phyloP scores from a whole-genome alignment of 2,329 filamentous ascomycete genomes.

The Didymella glomerata region DNA sequence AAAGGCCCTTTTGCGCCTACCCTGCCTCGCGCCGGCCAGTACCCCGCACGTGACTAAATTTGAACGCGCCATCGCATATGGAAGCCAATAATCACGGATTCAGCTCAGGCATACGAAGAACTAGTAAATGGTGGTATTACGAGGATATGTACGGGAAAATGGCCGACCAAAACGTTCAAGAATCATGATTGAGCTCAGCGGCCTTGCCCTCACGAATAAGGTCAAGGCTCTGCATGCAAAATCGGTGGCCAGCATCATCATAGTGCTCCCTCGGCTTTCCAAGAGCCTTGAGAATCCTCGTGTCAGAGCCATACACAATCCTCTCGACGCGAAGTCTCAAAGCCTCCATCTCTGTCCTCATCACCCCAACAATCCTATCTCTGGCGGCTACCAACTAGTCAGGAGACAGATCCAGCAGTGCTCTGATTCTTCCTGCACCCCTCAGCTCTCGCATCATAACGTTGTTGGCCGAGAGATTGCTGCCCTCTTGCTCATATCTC shows the following conservation, averaged over 20 bases:
- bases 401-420: neutral
- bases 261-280: neutral
- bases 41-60: neutral
- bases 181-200: neutral
- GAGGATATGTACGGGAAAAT: neutral
- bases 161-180: neutral
- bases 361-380: neutral
- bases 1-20: neutral
- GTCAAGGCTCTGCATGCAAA: neutral
- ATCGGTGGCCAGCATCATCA: neutral
- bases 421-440: neutral
- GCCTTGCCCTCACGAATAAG: too few relatives aligned
- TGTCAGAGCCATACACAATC: neutral
- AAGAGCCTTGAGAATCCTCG: neutral
- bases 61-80: neutral
- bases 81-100: neutral
- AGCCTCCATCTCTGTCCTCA: neutral
- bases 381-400: neutral
- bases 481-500: too few relatives aligned
- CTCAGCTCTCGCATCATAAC: neutral
- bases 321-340: neutral
- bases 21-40: neutral
- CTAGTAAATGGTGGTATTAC: neutral
- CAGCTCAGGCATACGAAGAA: neutral
- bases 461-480: conserved; percentile 1